Evolutionary conservation across 192 early-diverging fungal genomes (phyloP).

Genomic region (Umbelopsis isabellina): DNA sequence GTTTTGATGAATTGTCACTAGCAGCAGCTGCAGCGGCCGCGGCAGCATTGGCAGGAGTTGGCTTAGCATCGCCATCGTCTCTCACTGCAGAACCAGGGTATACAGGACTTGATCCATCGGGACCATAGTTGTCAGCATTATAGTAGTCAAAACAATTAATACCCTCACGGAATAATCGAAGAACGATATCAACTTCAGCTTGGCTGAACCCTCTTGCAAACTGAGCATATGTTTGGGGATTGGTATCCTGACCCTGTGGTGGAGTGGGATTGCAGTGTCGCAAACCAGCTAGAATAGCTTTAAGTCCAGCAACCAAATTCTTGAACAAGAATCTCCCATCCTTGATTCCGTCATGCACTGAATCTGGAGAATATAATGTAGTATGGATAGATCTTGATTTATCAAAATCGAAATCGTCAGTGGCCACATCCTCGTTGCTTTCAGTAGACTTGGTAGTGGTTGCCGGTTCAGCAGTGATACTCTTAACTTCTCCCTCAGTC

Average conservation of each 20-base stretch:
- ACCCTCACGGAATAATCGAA: conserved; percentile 74
- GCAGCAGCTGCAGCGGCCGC: conserved; percentile 31
- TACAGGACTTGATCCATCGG: conserved; percentile 36
- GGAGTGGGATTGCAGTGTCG: conserved; percentile 70
- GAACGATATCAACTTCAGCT: conserved; percentile 75
- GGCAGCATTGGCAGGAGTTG: conserved; percentile 21
- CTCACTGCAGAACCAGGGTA: conserved; percentile 27
- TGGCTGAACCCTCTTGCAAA: conserved; percentile 70
- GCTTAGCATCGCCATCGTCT: conserved; percentile 28
- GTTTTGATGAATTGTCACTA: conserved; percentile 41
- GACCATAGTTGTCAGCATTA: conserved; percentile 65
- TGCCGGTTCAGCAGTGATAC: not conserved
- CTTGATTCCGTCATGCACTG: conserved; percentile 71
- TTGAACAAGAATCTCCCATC: conserved; percentile 90
- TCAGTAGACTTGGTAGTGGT: not conserved
- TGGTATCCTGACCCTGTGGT: conserved; percentile 37
- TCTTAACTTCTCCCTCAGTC: conserved; percentile 38
- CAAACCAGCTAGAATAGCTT: conserved; percentile 77
- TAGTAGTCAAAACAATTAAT: conserved; percentile 86
- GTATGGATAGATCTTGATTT: conserved; percentile 58
- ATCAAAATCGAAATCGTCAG: conserved; percentile 64
- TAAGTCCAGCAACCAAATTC: conserved; percentile 87
- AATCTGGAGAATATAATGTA: conserved; percentile 42
- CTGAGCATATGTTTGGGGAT: conserved; percentile 43
- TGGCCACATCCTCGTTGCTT: conserved; percentile 19